Conservation (phyloP, 2,329 filamentous ascomycete genomes). For the Aspergillus sp. region DNA sequence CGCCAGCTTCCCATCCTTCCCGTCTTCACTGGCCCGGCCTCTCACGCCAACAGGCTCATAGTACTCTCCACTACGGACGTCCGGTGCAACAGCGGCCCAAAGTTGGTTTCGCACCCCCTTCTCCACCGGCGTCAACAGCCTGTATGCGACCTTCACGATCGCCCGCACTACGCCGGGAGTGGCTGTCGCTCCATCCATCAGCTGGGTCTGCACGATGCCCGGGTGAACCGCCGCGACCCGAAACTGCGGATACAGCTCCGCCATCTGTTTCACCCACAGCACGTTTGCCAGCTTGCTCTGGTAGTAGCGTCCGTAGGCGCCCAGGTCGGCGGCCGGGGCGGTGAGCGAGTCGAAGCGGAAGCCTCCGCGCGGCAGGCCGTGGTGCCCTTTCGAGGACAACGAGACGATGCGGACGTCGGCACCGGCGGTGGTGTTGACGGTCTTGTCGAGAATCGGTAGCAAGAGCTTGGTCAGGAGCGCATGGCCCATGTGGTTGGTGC, state of each 20-base stretch:
- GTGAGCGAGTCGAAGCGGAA: constrained; percentile 2
- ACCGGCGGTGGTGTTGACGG: constrained; percentile 40
- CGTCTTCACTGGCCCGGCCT: constrained; percentile 18
- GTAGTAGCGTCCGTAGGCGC: constrained; percentile 44
- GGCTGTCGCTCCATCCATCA: background rate
- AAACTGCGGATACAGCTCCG: constrained; percentile 45
- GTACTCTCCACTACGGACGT: constrained; percentile 43
- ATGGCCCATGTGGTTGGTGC: constrained; percentile 54
- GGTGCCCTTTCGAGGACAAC: constrained; percentile 28
- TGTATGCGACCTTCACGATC: constrained; percentile 3
- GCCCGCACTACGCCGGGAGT: background rate
- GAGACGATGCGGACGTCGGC: constrained; percentile 49
- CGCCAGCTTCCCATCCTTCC: constrained; percentile 25
- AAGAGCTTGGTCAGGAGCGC: constrained; percentile 49
- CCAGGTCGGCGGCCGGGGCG: background rate
- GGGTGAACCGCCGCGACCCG: constrained; percentile 49
- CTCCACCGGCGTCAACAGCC: background rate
- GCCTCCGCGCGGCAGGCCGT: background rate
- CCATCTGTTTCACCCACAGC: constrained; percentile 45
- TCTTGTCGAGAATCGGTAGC: constrained; percentile 42
- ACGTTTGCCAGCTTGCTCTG: constrained; percentile 53
- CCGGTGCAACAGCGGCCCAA: constrained; percentile 3
- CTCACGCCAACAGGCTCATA: constrained; percentile 42
- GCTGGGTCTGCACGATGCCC: constrained; percentile 46
- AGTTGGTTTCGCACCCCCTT: constrained; percentile 3